These are phyloP conservation scores for Lasiosphaeria hispida DNA, from an alignment of 495 filamentous ascomycete species.

Conservation along the genomic window DNA sequence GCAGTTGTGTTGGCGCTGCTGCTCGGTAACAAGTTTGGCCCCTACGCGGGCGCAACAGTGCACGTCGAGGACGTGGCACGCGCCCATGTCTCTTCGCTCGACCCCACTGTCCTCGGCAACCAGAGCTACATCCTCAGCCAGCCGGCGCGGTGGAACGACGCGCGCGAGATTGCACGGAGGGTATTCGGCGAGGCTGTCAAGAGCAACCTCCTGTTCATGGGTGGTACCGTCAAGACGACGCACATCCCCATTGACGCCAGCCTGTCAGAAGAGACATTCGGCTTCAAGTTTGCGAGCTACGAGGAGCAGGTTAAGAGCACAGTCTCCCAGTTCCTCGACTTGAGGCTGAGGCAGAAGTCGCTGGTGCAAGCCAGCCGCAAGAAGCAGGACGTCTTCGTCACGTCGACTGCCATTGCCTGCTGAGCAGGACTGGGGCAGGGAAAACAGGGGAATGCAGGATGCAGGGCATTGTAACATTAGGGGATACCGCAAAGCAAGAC, in stretches of 20 bases:
- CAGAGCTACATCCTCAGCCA: slow-evolving; percentile 38
- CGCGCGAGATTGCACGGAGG: slow-evolving; percentile 34
- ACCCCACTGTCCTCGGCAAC: slow-evolving; percentile 38
- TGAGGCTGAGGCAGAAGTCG: slow-evolving; percentile 15
- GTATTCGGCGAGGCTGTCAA: slow-evolving; percentile 43
- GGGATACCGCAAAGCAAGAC: background rate
- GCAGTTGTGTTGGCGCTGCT: slow-evolving; percentile 35
- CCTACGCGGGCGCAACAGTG: slow-evolving; percentile 36
- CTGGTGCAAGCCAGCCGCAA: background rate
- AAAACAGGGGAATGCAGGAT: background rate
- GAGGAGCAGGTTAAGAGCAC: slow-evolving; percentile 48
- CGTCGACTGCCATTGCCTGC: slow-evolving; percentile 13
- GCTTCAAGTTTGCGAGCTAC: slow-evolving; percentile 44
- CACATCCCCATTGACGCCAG: slow-evolving; percentile 41
- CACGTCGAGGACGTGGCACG: slow-evolving; percentile 45
- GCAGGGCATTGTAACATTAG: background rate
- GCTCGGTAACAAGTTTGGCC: slow-evolving; percentile 31
- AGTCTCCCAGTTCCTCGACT: slow-evolving; percentile 36
- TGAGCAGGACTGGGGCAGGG: background rate
- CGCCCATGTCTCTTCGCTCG: slow-evolving; percentile 41
- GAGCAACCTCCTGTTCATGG: slow-evolving; percentile 36
- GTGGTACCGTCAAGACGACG: slow-evolving; percentile 36
- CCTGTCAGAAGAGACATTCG: slow-evolving; percentile 45
- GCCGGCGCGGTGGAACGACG: slow-evolving; percentile 46
- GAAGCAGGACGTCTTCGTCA: slow-evolving; percentile 17